These are phyloP conservation scores for Penicillium cinerascens DNA, from an alignment of 495 filamentous ascomycete species.

Conservation along the genomic window DNA sequence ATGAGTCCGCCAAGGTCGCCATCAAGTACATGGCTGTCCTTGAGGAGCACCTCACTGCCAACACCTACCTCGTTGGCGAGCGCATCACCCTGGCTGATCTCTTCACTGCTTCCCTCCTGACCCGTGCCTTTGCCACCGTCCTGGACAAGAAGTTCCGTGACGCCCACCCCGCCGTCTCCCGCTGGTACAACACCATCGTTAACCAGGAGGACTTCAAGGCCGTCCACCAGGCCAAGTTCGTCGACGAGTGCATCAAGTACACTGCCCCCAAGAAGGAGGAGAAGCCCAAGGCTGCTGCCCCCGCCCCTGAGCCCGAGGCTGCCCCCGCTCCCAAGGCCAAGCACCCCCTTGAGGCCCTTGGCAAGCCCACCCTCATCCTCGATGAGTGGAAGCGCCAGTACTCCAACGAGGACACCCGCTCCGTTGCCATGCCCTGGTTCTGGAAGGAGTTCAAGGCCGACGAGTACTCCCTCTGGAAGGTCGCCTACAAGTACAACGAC, in stretches of 20 bases:
- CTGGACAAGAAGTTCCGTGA: conserved; percentile 45
- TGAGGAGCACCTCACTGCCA: conserved; percentile 81
- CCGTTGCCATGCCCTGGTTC: conserved; percentile 89
- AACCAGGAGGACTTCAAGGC: conserved; percentile 87
- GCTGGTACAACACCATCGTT: conserved; percentile 92
- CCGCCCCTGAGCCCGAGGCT: conserved; percentile 61
- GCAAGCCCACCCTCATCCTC: conserved; percentile 72
- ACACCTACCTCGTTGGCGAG: conserved; percentile 98
- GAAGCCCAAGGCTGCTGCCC: conserved; percentile 59
- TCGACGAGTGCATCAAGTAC: conserved; percentile 85
- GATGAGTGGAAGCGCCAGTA: conserved; percentile 99
- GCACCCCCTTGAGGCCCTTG: conserved; percentile 89
- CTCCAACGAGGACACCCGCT: conserved; percentile 90
- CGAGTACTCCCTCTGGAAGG: conserved; percentile 91
- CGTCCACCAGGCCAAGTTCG: conserved; percentile 66
- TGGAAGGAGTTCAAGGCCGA: conserved; percentile 90
- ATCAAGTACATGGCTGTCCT: conserved; percentile 65
- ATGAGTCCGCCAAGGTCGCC: conserved; percentile 66
- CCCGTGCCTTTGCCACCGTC: conserved; percentile 28
- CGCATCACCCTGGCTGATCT: conserved; percentile 94
- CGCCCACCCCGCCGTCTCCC: conserved; percentile 75
- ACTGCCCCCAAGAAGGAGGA: conserved; percentile 85
- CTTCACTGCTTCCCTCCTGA: conserved; percentile 70
- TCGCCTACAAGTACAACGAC: conserved; percentile 96
- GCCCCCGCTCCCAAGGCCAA: conserved; percentile 81